A percentile compares a stretch with the other conserved stretches of the same genome.
Evolutionary conservation across 345 rosid species (phyloP).

Genomic region (Corchorus capsularis): DNA sequence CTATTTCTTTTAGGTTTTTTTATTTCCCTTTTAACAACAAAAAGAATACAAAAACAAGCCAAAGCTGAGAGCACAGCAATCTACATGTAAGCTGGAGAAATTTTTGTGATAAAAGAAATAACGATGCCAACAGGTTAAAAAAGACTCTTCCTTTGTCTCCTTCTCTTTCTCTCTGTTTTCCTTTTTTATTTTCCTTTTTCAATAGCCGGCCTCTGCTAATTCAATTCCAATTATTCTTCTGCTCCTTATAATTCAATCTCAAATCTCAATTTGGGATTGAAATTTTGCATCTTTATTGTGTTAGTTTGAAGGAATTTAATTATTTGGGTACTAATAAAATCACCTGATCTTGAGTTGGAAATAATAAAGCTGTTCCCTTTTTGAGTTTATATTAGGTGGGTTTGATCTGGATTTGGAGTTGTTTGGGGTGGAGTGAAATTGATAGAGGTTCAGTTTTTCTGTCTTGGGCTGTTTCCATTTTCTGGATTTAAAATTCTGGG

Average conservation of each 20-base stretch:
- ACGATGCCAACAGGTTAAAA: not conserved
- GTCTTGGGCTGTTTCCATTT: slow-evolving; percentile 2
- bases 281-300: not conserved
- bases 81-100: not conserved
- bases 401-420: slow-evolving; percentile 4
- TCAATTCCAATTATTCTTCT: not conserved
- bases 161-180: not conserved
- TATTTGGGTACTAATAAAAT: not conserved
- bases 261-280: not conserved
- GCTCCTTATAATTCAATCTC: slow-evolving; percentile 14
- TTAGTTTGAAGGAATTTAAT: not conserved
- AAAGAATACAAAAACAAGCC: not conserved
- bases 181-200: not conserved
- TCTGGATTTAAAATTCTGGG: slow-evolving; percentile 26
- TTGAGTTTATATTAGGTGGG: slow-evolving; percentile 1
- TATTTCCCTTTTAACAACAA: not conserved
- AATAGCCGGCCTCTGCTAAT: slow-evolving; percentile 6
- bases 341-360: not conserved
- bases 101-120: not conserved
- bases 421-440: slow-evolving; percentile 1
- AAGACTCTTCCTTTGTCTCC: not conserved
- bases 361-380: slow-evolving; percentile 2
- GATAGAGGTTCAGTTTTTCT: not conserved
- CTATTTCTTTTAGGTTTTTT: not conserved
- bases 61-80: not conserved